Base-by-base conservation (phyloP, 345 rosid species). In the Melaleuca alternifolia region DNA sequence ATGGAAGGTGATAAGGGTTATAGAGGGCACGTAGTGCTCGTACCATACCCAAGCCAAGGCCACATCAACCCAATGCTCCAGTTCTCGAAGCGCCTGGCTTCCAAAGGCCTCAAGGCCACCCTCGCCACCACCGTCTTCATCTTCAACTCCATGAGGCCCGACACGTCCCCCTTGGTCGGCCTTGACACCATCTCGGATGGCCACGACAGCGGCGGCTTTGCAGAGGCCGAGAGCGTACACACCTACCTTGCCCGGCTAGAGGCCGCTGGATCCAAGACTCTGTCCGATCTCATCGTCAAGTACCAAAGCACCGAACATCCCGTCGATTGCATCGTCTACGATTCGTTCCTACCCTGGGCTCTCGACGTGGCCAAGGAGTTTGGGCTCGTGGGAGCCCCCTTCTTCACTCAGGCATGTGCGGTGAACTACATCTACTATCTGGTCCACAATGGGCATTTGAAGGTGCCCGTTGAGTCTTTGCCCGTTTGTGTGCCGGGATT, bases 391-490 rank as follows among this genome's bases (percentile, higher is more conserved):
- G 95, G 88, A 1, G 97, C 96, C 4, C 90, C 93, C 7, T 94
- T 96, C 87, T 96, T 96, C 54, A 95, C 99, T 6, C 97, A 95
- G 53, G 83, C 91, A 10, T 95, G 97, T 83, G 91, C 91, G 2
- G 95, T 95, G 15, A 87, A 95, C 90, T 95, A 89, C 75, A 54
- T 96, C 9, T 93, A 92, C 54, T 94, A 93, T n/a, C 82, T 86
- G n/a, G 79, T 88, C 85, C 89, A 89, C 23, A 79, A 50, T 10
- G 92, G 94, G 46, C 41, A 88, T 82, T 46, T 96, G 88, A 89
- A 71, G 21, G 85, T 91, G 83, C 96, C 98, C 10, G 54, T 92
- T 2, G 12, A 75, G 30, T 30, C 28, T 7, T 33, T 48, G 21
- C 91, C 93, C 1, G 87, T 93, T 12, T 9, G 37, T 18, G 37